Conservation (phyloP, 768 basidiomycete species). For the Dentipellis fragilis region DNA sequence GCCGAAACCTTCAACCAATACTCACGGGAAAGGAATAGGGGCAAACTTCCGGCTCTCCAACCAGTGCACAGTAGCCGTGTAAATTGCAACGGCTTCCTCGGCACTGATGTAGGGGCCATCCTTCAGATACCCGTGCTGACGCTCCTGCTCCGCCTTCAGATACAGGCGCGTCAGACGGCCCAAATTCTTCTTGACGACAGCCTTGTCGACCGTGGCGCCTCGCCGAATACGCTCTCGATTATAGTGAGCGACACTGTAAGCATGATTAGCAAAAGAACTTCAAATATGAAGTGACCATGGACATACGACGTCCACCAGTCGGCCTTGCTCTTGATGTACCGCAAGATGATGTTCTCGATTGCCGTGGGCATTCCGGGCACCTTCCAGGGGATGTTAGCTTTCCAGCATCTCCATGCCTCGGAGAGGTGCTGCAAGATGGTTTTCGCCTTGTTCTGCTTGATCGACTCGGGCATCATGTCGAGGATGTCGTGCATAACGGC, state of each 20-base stretch:
- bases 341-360: constrained; percentile 96
- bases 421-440: constrained; percentile 98
- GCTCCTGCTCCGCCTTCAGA: constrained; percentile 96
- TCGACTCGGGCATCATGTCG: constrained; percentile 99
- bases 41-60: constrained; percentile 96
- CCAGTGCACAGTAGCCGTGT: constrained; percentile 98
- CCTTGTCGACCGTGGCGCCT: constrained; percentile 96
- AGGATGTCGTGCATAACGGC: constrained; percentile 99
- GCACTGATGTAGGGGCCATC: constrained; percentile 99
- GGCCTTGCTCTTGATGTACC: constrained; percentile 98
- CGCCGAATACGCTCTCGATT: constrained; percentile 96
- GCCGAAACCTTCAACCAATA: constrained; percentile 1
- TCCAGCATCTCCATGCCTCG: constrained; percentile 98
- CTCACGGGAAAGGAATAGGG: constrained; percentile 95
- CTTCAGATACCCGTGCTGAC: constrained; percentile 97
- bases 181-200: constrained; percentile 97
- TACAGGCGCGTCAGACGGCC: constrained; percentile 96
- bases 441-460: constrained; percentile 99
- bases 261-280: background rate
- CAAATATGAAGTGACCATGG: background rate
- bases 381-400: constrained; percentile 98
- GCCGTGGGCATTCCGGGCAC: constrained; percentile 99
- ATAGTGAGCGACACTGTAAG: constrained; percentile 80
- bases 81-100: constrained; percentile 97
- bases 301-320: constrained; percentile 96